phyloP scores from a whole-genome alignment of 2,329 filamentous ascomycete genomes.

The Chaetomiaceae sp. region DNA sequence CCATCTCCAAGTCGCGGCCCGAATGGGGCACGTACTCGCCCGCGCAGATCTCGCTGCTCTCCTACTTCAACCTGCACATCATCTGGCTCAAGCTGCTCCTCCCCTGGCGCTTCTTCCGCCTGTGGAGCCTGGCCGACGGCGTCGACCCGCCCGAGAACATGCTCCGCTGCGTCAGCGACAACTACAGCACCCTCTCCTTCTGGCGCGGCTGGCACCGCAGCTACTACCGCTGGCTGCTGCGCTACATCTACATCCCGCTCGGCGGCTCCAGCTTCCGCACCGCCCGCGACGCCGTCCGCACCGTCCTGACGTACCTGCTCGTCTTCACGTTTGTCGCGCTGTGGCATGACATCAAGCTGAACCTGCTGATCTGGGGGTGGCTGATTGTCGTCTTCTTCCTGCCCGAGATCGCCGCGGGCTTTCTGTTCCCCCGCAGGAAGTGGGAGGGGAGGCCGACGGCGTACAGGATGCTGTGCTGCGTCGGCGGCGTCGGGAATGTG shows the following conservation, averaged over 20 bases:
- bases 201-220: slow-evolving; percentile 96
- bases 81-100: slow-evolving; percentile 97
- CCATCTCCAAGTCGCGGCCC: slow-evolving; percentile 77
- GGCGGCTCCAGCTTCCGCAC: slow-evolving; percentile 60
- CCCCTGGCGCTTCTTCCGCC: slow-evolving; percentile 95
- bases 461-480: slow-evolving; percentile 75
- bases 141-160: slow-evolving; percentile 98
- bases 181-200: slow-evolving; percentile 85
- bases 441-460: slow-evolving; percentile 66
- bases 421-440: slow-evolving; percentile 66
- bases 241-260: slow-evolving; percentile 90
- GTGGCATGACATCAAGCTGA: slow-evolving; percentile 95
- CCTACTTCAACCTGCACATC: slow-evolving; percentile 92
- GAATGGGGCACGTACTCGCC: slow-evolving; percentile 81
- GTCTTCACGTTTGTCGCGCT: slow-evolving; percentile 97
- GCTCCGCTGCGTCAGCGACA: slow-evolving; percentile 92
- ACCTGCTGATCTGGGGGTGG: slow-evolving; percentile 94
- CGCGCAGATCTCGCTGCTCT: slow-evolving; percentile 81
- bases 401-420: slow-evolving; percentile 70
- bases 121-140: slow-evolving; percentile 89
- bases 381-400: slow-evolving; percentile 89
- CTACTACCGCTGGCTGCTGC: slow-evolving; percentile 90
- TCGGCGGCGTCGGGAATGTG: slow-evolving; percentile 77
- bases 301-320: slow-evolving; percentile 69
- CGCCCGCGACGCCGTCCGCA: slow-evolving; percentile 46